Conservation (phyloP, 371 early-diverging fungal genomes). For the Mucor lusitanicus region DNA sequence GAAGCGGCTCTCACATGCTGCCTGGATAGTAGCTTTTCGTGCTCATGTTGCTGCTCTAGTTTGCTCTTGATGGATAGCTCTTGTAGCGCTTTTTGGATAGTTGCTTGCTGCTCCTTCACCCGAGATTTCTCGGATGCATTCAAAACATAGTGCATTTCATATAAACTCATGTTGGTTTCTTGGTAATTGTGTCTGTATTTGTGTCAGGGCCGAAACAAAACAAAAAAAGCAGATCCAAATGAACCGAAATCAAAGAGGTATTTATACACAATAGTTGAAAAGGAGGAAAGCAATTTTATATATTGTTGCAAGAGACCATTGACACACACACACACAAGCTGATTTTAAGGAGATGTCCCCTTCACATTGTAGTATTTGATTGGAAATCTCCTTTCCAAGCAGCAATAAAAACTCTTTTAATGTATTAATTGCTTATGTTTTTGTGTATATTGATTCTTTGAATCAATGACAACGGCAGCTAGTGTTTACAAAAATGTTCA, state of each 20-base stretch:
- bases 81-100: slow-evolving; percentile 16
- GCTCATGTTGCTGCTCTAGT: slow-evolving; percentile 8
- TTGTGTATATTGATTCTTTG: not conserved
- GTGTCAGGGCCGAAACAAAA: not conserved
- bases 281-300: not conserved
- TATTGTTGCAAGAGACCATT: not conserved
- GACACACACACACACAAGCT: not conserved
- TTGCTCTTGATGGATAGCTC: slow-evolving; percentile 11
- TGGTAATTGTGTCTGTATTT: not conserved
- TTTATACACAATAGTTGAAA: not conserved
- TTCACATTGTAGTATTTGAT: not conserved
- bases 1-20: not conserved
- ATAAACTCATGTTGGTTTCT: slow-evolving; percentile 20
- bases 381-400: not conserved
- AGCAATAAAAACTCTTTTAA: not conserved
- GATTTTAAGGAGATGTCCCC: not conserved
- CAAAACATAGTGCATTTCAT: slow-evolving; percentile 17
- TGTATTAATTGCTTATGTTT: not conserved
- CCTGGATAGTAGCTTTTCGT: slow-evolving; percentile 1
- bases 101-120: slow-evolving; percentile 19
- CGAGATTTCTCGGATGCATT: slow-evolving; percentile 12
- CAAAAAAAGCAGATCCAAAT: not conserved
- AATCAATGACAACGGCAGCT: not conserved
- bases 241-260: not conserved
- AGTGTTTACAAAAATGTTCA: not conserved